Evolutionary conservation across 306 rosid species (phyloP).

Genomic region (Castanea mollissima): DNA sequence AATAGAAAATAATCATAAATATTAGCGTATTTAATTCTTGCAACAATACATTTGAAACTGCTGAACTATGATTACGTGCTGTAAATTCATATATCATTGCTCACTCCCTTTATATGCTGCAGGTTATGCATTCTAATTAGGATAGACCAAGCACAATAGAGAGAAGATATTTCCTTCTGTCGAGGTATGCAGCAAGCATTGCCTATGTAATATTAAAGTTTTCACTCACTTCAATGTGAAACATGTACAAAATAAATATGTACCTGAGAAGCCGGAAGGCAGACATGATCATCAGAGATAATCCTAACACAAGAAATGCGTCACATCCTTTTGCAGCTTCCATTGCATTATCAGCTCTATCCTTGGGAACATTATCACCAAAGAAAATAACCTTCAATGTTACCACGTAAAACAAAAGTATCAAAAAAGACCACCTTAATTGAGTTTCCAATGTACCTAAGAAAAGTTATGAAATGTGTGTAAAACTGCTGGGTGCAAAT

Average conservation of each 20-base stretch:
- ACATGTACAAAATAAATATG: background rate
- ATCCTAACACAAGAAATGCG: constrained; percentile 89
- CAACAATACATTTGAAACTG: background rate
- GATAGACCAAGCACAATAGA: background rate
- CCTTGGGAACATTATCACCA: constrained; percentile 92
- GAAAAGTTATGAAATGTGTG: background rate
- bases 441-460: background rate
- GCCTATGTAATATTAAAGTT: background rate
- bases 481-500: background rate
- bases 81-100: background rate
- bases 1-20: background rate
- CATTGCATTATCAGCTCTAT: constrained; percentile 73
- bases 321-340: constrained; percentile 79
- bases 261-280: constrained; percentile 87
- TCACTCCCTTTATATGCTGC: background rate
- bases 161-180: background rate
- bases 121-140: background rate
- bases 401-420: constrained; percentile 15
- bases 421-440: constrained; percentile 21
- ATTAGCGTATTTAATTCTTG: no score
- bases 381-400: constrained; percentile 82
- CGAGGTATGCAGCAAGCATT: background rate
- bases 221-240: background rate
- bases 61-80: background rate
- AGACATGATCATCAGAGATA: constrained; percentile 93